Evolutionary conservation across 192 early-diverging fungal genomes (phyloP).

Genomic region (Coemansia sp.): DNA sequence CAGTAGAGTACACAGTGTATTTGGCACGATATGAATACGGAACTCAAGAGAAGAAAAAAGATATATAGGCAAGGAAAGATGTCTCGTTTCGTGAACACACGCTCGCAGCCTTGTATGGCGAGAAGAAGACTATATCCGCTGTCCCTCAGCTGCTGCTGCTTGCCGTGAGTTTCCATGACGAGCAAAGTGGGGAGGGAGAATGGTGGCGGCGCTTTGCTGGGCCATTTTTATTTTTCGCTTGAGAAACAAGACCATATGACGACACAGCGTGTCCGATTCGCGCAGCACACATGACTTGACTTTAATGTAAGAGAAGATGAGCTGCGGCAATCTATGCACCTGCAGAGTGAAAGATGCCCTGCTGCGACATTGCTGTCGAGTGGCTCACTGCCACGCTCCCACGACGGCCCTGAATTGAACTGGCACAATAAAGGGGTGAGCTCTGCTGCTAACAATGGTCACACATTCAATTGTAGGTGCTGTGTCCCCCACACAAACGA

Average conservation of each 20-base stretch:
- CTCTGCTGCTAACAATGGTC: neutral
- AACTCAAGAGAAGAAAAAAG: neutral
- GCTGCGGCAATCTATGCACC: slow-evolving; percentile 3
- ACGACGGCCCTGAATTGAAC: neutral
- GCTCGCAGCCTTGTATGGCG: neutral
- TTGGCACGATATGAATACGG: neutral
- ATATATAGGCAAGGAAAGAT: neutral
- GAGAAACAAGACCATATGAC: slow-evolving; percentile 6
- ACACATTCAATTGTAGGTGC: neutral
- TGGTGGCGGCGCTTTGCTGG: slow-evolving; percentile 2
- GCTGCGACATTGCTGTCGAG: neutral
- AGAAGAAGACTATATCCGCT: neutral
- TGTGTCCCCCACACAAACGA: neutral
- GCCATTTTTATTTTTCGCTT: neutral
- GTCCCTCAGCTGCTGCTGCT: neutral
- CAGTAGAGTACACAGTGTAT: slow-evolving; percentile 5
- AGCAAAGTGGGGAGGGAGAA: neutral
- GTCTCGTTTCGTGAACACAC: neutral
- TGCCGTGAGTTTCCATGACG: neutral
- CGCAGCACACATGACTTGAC: neutral
- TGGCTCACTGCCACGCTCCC: slow-evolving; percentile 11
- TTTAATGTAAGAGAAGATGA: neutral
- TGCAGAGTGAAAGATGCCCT: neutral
- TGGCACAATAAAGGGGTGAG: neutral
- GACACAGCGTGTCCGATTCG: slow-evolving; percentile 6